A percentile compares a stretch with the other conserved stretches of the same genome.
These are phyloP conservation scores for Globisporangium emineosum DNA, from an alignment of 352 stramenopile species.

Conservation along the genomic window DNA sequence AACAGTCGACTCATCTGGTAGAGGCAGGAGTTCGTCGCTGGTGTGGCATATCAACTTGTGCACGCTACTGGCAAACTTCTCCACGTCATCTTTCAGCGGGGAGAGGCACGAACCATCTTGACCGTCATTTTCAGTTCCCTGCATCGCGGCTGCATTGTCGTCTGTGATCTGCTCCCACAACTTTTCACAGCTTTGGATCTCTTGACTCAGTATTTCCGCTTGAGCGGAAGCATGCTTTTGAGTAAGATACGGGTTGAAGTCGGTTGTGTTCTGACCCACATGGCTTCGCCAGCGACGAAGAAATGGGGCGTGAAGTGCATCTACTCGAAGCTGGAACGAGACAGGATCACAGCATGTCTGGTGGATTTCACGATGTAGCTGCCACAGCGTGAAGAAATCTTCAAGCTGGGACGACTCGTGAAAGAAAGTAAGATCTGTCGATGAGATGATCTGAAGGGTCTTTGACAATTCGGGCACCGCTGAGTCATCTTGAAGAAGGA, in stretches of 20 bases:
- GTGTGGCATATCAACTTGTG: constrained; percentile 54
- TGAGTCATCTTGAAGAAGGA: constrained; percentile 28
- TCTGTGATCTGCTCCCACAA: constrained; percentile 59
- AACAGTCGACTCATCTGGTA: background rate
- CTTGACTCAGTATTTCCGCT: constrained; percentile 45
- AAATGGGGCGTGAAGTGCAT: constrained; percentile 38
- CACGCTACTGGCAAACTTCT: constrained; percentile 76
- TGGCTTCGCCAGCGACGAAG: constrained; percentile 40
- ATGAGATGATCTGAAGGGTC: constrained; percentile 75
- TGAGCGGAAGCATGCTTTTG: constrained; percentile 48
- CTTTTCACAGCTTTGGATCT: constrained; percentile 45
- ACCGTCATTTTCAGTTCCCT: constrained; percentile 25
- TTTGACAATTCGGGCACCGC: constrained; percentile 39
- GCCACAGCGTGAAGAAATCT: constrained; percentile 62
- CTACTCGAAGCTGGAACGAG: constrained; percentile 21
- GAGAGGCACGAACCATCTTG: constrained; percentile 43
- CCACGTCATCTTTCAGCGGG: constrained; percentile 64
- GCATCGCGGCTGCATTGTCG: constrained; percentile 28
- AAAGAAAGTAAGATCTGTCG: constrained; percentile 70
- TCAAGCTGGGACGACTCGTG: constrained; percentile 46
- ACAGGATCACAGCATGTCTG: constrained; percentile 35
- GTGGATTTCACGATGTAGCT: constrained; percentile 51
- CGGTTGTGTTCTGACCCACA: constrained; percentile 34
- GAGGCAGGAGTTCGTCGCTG: background rate
- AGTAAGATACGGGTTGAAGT: constrained; percentile 75